Conservation (phyloP, 2,329 filamentous ascomycete species). For the Xylariaceae sp. region DNA sequence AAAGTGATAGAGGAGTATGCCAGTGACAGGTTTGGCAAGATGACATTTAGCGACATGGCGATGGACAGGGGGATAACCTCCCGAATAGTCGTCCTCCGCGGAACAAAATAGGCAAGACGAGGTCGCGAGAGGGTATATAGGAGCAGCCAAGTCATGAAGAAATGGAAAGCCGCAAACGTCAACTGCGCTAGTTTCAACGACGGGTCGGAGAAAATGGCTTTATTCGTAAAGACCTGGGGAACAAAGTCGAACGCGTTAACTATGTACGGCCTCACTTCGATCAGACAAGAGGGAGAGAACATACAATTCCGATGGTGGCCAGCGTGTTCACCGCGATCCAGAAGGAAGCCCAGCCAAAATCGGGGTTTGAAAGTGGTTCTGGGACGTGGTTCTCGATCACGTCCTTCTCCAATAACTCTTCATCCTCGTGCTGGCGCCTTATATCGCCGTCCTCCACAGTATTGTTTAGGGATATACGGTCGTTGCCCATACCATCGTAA, state of each 20-base stretch:
- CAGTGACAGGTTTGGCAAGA: constrained; percentile 71
- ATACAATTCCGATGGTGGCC: constrained; percentile 68
- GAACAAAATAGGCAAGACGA: constrained; percentile 63
- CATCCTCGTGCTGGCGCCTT: constrained; percentile 47
- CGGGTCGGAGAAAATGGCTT: constrained; percentile 70
- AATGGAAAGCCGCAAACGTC: constrained; percentile 73
- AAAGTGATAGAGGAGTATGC: constrained; percentile 73
- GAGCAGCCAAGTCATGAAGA: constrained; percentile 69
- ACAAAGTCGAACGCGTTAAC: constrained; percentile 12
- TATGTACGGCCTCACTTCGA: neutral
- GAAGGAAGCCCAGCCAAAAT: constrained; percentile 49
- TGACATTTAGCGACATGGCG: constrained; percentile 73
- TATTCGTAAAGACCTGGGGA: constrained; percentile 72
- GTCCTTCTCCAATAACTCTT: constrained; percentile 48
- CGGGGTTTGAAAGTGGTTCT: constrained; percentile 44
- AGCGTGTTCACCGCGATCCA: constrained; percentile 69
- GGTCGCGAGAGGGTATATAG: constrained; percentile 67
- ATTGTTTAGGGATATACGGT: constrained; percentile 42
- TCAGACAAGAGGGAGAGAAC: constrained; percentile 30
- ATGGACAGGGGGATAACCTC: constrained; percentile 69
- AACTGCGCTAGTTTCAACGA: constrained; percentile 68
- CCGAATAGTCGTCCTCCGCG: constrained; percentile 60
- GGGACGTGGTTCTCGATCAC: constrained; percentile 40
- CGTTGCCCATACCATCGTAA: constrained; percentile 42
- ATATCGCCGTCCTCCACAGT: constrained; percentile 46